A percentile compares a stretch with the other conserved stretches of the same genome.
phyloP scores from a whole-genome alignment of 345 rosid species.

The Eucalyptus coolabah region DNA sequence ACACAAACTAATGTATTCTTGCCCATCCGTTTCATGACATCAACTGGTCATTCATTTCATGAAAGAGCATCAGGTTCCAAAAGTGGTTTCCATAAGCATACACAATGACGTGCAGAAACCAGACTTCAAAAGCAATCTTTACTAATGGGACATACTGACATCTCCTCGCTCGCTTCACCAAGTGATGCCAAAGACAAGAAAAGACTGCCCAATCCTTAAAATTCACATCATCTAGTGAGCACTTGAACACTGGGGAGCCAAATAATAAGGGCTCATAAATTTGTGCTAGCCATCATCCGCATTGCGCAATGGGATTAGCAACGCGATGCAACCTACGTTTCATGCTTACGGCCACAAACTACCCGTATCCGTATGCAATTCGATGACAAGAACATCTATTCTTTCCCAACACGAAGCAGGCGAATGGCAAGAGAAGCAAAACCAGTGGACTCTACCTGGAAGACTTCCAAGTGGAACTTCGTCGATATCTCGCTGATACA shows the following conservation, averaged over 20 bases:
- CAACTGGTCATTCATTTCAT: not conserved
- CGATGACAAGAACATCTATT: not conserved
- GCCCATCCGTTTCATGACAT: not conserved
- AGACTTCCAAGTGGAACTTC: slow-evolving; percentile 79
- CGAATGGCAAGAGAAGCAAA: not conserved
- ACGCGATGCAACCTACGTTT: not conserved
- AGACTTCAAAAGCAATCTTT: not conserved
- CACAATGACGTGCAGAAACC: not conserved
- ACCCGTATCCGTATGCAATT: not conserved
- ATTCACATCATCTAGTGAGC: not conserved
- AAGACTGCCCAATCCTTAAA: not conserved
- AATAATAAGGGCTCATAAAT: not conserved
- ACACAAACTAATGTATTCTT: not conserved
- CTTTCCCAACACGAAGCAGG: not conserved
- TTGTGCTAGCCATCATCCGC: not conserved
- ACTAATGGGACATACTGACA: not conserved
- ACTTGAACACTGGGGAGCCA: not conserved
- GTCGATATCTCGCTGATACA: slow-evolving; percentile 59
- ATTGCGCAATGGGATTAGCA: not conserved
- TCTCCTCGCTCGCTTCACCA: not conserved
- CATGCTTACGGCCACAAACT: not conserved
- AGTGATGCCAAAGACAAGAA: not conserved
- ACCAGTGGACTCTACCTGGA: slow-evolving; percentile 43
- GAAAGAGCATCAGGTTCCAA: not conserved
- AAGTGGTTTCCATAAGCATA: not conserved